A percentile compares a stretch with the other conserved stretches of the same genome.
phyloP scores from a whole-genome alignment of 2,329 filamentous ascomycete genomes.

The Clonostachys rhizophaga region DNA sequence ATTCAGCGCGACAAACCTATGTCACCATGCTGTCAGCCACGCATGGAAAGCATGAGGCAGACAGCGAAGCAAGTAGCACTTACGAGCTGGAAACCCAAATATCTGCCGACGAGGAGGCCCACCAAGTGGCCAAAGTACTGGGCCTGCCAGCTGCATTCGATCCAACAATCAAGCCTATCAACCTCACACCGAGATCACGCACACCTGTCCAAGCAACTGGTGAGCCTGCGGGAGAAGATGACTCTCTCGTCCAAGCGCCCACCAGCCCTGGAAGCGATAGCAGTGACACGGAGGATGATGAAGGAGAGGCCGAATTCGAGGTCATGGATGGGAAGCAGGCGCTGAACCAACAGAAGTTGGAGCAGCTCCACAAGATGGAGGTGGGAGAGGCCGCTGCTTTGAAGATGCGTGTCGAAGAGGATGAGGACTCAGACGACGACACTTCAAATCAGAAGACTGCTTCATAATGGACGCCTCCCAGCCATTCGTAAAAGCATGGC shows the following conservation, averaged over 20 bases:
- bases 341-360: slow-evolving; percentile 39
- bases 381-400: slow-evolving; percentile 52
- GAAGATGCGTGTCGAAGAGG: slow-evolving; percentile 27
- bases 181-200: slow-evolving; percentile 14
- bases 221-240: background rate
- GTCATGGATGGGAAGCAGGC: slow-evolving; percentile 36
- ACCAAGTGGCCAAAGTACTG: slow-evolving; percentile 58
- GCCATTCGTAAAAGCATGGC: too few species aligned
- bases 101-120: slow-evolving; percentile 58
- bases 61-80: slow-evolving; percentile 44
- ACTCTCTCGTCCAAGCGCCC: background rate
- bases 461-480: slow-evolving; percentile 1
- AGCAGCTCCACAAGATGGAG: slow-evolving; percentile 56
- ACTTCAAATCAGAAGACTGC: slow-evolving; percentile 6
- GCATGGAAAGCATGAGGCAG: slow-evolving; percentile 51
- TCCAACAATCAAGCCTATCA: slow-evolving; percentile 56
- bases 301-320: slow-evolving; percentile 35
- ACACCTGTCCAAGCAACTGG: background rate
- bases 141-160: slow-evolving; percentile 60
- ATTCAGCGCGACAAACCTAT: slow-evolving; percentile 73
- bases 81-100: slow-evolving; percentile 52
- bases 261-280: slow-evolving; percentile 17
- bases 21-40: slow-evolving; percentile 68
- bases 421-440: slow-evolving; percentile 30
- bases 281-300: slow-evolving; percentile 34